Conservation (phyloP, 768 basidiomycete species). For the Kwoniella sp. region DNA sequence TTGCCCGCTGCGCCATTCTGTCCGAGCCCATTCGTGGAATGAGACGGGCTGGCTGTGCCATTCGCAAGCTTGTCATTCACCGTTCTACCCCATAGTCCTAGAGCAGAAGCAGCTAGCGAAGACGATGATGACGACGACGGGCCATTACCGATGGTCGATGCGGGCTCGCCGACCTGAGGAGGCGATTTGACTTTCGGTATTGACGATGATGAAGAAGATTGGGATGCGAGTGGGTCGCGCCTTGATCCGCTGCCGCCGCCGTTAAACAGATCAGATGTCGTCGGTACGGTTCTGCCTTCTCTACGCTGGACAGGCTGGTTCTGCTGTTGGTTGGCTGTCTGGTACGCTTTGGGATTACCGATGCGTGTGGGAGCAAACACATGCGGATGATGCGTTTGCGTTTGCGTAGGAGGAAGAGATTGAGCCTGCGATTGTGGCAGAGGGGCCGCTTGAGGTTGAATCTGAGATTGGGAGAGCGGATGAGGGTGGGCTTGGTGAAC, state of each 20-base stretch:
- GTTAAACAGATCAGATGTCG: constrained; percentile 43
- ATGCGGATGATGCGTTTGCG: constrained; percentile 5
- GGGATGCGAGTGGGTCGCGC: not conserved
- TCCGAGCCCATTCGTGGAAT: not conserved
- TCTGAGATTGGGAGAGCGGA: constrained; percentile 9
- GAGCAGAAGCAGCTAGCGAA: not conserved
- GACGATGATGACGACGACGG: not conserved
- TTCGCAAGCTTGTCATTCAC: constrained; percentile 7
- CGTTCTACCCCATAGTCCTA: constrained; percentile 14
- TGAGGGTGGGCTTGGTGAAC: not conserved
- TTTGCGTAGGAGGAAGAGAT: not conserved
- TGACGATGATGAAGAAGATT: not conserved
- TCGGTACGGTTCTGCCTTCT: constrained; percentile 46
- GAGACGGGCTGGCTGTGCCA: not conserved
- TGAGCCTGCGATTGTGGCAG: constrained; percentile 10
- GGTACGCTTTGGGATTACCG: constrained; percentile 1
- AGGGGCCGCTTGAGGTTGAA: constrained; percentile 13
- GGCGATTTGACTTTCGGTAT: constrained; percentile 13
- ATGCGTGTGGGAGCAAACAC: not conserved
- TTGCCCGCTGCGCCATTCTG: not conserved
- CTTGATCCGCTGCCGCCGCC: constrained; percentile 7
- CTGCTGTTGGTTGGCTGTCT: constrained; percentile 9
- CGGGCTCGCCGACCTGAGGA: not conserved
- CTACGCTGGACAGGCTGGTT: constrained; percentile 23
- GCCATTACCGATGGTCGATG: not conserved